Base-by-base conservation (phyloP, 345 rosid species). In the Abelmoschus esculentus region DNA sequence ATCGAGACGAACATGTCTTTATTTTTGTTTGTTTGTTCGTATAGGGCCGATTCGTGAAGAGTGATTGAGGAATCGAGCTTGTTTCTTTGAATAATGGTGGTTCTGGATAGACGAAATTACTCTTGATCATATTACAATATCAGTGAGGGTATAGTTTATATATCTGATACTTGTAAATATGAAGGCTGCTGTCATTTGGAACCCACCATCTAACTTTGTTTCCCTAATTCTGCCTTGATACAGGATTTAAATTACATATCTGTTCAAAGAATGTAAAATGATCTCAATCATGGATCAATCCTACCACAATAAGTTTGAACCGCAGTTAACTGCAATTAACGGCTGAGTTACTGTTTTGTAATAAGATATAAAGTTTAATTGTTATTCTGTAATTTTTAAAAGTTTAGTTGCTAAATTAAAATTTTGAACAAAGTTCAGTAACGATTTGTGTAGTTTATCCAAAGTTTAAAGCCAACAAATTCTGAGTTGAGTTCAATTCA, bases 31-130 rank as follows among this genome's bases (percentile, higher is more conserved):
- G 40, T 36, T 36, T 6, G 8, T 6, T 6, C 7, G 1, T 36
- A 36, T 36, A 86, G 93, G 93, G 90, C 38, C 81, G 90, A 67
- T 88, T 88, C 49, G 93, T 88, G 70, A 81, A 84, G 81, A 81
- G 85, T 64, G 77, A 52, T 19, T 82, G 73, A 40, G 78, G 22
- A 9, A 42, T 22, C 7, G 15, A 19, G n/a, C 7, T 14, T 2
- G 63, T 3, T 6, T 31, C 2, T 15, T 2, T 40, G 40, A 29
- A 59, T 36, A 31, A 14, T 34, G 6, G 65, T n/a, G 46, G 46
- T 19, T 11, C 8, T 61, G 46, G 26, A 29, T 13, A 5, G 56
- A n/a, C 17, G 22, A 17, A 53, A 53, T n/a, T 4, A n/a, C 56
- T 7, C 26, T 17, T 53, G 17, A 22, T 55, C 14, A 22, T 56